Evolutionary conservation across 345 rosid species (phyloP).

Genomic region (Rubroshorea leprosula): DNA sequence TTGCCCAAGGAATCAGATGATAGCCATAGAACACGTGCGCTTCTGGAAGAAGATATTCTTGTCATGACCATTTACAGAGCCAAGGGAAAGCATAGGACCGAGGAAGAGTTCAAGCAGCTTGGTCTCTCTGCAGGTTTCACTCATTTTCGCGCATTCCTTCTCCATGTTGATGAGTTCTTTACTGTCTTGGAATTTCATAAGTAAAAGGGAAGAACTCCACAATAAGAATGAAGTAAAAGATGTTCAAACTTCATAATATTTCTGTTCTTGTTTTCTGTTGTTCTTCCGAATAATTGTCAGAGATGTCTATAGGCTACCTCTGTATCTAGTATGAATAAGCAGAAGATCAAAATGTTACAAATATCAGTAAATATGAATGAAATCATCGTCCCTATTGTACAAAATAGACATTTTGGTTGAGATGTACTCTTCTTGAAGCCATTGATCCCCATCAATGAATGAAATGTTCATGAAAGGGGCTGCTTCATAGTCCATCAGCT

Average conservation of each 20-base stretch:
- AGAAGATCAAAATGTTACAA: no score
- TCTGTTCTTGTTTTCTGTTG: no score
- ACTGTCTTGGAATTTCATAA: constrained; percentile 75
- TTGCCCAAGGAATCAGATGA: constrained; percentile 63
- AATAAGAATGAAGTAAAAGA: no score
- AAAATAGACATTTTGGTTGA: neutral
- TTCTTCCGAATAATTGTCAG: no score
- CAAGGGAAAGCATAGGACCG: constrained; percentile 78
- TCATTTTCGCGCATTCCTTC: constrained; percentile 36
- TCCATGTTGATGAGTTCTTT: constrained; percentile 55
- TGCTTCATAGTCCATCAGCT: constrained; percentile 47
- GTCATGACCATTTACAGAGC: constrained; percentile 76
- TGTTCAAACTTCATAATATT: no score
- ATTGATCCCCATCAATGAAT: constrained; percentile 59
- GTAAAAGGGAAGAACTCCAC: constrained; percentile 24
- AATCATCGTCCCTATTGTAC: neutral
- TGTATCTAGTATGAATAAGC: no score
- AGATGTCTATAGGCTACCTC: no score
- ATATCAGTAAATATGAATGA: neutral
- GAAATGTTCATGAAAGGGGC: constrained; percentile 44
- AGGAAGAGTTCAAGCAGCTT: constrained; percentile 56
- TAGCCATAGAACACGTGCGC: constrained; percentile 70
- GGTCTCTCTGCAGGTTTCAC: constrained; percentile 65
- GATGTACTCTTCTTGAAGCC: constrained; percentile 36
- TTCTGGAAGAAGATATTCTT: constrained; percentile 72